These are phyloP conservation scores for Cutaneotrichosporon sp. DNA, from an alignment of 1,284 basidiomycete genomes.

Conservation along the genomic window DNA sequence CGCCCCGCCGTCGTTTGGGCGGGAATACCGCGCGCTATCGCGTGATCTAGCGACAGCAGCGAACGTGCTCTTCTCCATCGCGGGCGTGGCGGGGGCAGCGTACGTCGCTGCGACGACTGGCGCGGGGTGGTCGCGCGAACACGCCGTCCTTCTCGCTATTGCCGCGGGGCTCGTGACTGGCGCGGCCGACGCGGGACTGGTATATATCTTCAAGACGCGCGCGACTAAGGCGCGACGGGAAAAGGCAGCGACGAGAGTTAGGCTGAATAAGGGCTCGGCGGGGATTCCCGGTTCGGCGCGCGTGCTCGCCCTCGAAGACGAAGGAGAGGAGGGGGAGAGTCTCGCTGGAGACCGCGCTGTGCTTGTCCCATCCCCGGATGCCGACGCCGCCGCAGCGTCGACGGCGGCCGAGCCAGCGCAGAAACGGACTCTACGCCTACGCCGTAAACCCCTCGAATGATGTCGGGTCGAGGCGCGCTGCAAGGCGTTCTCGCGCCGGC, in stretches of 20 bases:
- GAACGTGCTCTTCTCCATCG: conserved; percentile 42
- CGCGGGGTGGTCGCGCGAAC: conserved; percentile 32
- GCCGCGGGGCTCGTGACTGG: conserved; percentile 34
- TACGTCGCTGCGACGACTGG: conserved; percentile 32
- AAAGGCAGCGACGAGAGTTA: conserved; percentile 11
- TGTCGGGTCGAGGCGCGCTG: too few species aligned
- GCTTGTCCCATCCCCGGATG: too few species aligned
- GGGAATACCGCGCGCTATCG: conserved; percentile 30
- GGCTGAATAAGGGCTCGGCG: conserved; percentile 9
- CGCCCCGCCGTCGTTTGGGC: conserved; percentile 23
- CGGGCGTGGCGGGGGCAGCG: conserved; percentile 35
- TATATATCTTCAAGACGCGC: conserved; percentile 27
- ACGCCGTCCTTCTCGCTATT: conserved; percentile 29
- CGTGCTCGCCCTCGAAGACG: background rate
- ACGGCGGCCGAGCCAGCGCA: background rate
- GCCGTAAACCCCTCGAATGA: background rate
- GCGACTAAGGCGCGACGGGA: conserved; percentile 20
- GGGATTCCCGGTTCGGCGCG: background rate
- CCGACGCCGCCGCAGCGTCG: background rate
- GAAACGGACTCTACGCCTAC: conserved; percentile 3
- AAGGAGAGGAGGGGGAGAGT: background rate
- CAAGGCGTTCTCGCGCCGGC: too few species aligned
- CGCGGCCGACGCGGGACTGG: conserved; percentile 31
- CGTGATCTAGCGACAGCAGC: conserved; percentile 31
- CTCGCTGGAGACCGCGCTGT: background rate